Percentiles rank a stretch among this genome's conserved stretches.
Evolutionary conservation across 148 eudicot genomes (phyloP).

Genomic region (Rheum nobile): DNA sequence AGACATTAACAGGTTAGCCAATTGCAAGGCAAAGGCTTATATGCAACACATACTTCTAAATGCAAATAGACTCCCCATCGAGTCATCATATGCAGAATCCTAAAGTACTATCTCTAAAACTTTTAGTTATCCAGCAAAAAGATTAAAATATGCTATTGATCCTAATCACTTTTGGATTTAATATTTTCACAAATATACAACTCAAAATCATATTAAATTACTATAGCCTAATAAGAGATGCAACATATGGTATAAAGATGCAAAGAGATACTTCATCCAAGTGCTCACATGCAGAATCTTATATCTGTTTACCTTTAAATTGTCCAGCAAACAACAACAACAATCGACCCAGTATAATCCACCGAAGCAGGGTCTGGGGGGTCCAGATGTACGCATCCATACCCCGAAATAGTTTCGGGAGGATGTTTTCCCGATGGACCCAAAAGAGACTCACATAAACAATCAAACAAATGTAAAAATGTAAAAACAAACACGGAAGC

Average conservation of each 20-base stretch:
- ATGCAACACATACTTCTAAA: neutral
- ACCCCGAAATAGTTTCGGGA: too few species aligned
- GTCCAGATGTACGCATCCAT: too few species aligned
- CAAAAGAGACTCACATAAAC: too few species aligned
- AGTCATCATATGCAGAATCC: too few species aligned
- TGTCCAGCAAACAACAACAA: too few species aligned
- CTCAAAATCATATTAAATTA: too few species aligned
- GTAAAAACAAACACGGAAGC: too few species aligned
- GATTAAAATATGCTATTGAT: neutral
- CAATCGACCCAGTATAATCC: too few species aligned
- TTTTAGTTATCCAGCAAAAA: neutral
- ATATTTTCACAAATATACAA: neutral
- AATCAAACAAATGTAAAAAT: too few species aligned
- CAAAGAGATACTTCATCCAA: neutral
- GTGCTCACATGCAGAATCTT: neutral
- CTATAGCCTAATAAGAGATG: too few species aligned
- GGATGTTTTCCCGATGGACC: too few species aligned
- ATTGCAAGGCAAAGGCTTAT: neutral
- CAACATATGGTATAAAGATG: neutral
- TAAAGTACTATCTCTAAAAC: neutral
- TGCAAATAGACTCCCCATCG: neutral
- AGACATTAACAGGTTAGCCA: neutral
- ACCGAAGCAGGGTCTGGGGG: too few species aligned
- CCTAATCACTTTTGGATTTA: neutral
- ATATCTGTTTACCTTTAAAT: neutral